Evolutionary conservation across 352 stramenopile genomes (phyloP), one percentile per base, ranked within the genome.

Genomic region (Phytophthora meadii): DNA sequence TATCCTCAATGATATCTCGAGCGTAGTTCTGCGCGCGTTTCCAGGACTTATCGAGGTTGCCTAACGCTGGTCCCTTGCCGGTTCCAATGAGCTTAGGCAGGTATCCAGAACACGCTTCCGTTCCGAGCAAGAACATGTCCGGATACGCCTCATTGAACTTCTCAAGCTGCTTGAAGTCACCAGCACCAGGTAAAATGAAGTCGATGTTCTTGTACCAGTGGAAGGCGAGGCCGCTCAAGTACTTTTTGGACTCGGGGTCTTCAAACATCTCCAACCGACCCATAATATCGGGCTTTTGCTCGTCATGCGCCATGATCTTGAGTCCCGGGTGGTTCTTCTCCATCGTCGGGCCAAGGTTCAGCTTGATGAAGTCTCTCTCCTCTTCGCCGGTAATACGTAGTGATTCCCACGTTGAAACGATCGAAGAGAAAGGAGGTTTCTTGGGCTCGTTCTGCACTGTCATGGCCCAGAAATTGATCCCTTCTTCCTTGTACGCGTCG

Each of bases 91-190:
- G 9, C 10, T 24, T 11, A 51, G 72, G 58, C 53, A 93, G 66
- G 42, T 78, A 85, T 1, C 79, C 82, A 25, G 66, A 59, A 45
- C 88, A 96, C 11, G 81, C 84, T 50, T 97, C 90, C 3, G 84
- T 94, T 10, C 71, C 74, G 5, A 97, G 72, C 37, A 97, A 81
- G 55, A 95, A 94, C 51, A 93, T 54, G 63, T 92, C 71, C 5
- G 84, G 79, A 53, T 87, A 78, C 12, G 64, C 55, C 6, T 74
- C 48, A 34, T 83, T 63, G 65, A 86, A 89, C 15, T 65, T 58
- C 1, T 51, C 44, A 8, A 91, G 56, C 6, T 72, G 51, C 0
- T 76, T 53, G 44, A 88, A 89, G 57, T 84, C 63, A 4, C 77
- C 78, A 8, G 57, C 52, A 8, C 50, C 53, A 15, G 58, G 60